Evolutionary conservation across 805 yeast species (phyloP), one percentile per base, ranked within the genome.

Genomic region (Lipomyces spencermartinsiae): DNA sequence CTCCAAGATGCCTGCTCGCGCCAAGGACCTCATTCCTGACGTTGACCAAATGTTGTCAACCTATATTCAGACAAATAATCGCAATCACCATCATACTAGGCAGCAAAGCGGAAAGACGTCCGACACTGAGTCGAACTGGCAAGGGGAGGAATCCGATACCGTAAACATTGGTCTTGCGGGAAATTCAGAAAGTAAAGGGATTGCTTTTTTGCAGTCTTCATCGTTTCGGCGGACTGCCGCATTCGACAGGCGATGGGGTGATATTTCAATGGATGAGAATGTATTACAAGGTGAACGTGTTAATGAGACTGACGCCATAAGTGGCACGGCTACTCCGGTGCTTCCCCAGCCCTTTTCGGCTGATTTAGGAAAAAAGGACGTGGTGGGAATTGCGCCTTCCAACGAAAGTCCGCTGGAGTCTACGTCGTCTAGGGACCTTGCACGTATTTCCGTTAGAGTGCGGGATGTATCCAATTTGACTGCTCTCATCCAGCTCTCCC

Each of bases 401-500:
- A 57, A 14, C 49, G 37, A 29, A 19, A 14, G 6, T 16, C 29
- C 12, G n/a, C n/a, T 10, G 7, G 60, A 57, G 49, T 55, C 58
- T 7, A n/a, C n/a, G 49, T 25, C 54, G 31, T 51, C 51, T 25
- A 59, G 64, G 29, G 66, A 59, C 34, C 61, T 61, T n/a, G 14
- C 64, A 6, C 61, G 57, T 16, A 51, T 60, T 37, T 12, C 61
- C 31, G 51, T 33, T 19, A 56, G 63, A 22, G 19, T 57, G 33
- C 16, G 57, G 31, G 55, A 37, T 53, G 46, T 51, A 22, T 73
- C 74, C 9, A 61, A 65, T 29, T 71, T 78, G 16, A 68, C 78
- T 0, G 69, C 62, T 10, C 74, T 76, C 35, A 77, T 79, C 51
- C 67, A 67, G 53, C 76, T 74, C 51, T 76, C 75, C 57, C 76